Conservation (phyloP, 495 filamentous ascomycete genomes). For the Annulohypoxylon nitens region DNA sequence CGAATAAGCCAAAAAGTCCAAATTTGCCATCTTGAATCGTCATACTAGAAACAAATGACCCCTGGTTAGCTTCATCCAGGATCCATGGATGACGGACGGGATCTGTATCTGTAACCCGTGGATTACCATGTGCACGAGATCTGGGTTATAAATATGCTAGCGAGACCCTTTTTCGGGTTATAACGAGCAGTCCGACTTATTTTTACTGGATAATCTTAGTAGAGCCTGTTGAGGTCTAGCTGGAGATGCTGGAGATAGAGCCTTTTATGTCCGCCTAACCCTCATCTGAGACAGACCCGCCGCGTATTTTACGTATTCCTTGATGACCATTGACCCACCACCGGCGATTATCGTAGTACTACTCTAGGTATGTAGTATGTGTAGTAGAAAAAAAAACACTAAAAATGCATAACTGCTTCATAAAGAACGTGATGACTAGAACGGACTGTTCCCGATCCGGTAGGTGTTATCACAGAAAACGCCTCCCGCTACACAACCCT, state of each 20-base stretch:
- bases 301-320: not conserved
- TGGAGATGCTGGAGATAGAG: constrained; percentile 1
- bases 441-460: not conserved
- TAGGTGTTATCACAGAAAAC: not conserved
- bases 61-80: not conserved
- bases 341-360: not conserved
- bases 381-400: not conserved
- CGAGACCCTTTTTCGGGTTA: not conserved
- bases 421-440: not conserved
- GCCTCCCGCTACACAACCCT: not conserved
- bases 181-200: not conserved
- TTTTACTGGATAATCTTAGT: not conserved
- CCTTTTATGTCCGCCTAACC: not conserved
- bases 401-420: constrained; percentile 5
- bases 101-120: not conserved
- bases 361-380: too few species aligned
- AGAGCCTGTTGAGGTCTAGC: not conserved
- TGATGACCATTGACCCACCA: not conserved
- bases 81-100: not conserved
- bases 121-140: not conserved
- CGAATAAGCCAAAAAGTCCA: not conserved
- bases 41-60: not conserved
- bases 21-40: not conserved
- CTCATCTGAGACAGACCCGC: not conserved
- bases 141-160: not conserved